Percentiles rank a stretch among this genome's conserved stretches.
These are phyloP conservation scores for Malus sieversii DNA, from an alignment of 306 rosid genomes.

Conservation along the genomic window DNA sequence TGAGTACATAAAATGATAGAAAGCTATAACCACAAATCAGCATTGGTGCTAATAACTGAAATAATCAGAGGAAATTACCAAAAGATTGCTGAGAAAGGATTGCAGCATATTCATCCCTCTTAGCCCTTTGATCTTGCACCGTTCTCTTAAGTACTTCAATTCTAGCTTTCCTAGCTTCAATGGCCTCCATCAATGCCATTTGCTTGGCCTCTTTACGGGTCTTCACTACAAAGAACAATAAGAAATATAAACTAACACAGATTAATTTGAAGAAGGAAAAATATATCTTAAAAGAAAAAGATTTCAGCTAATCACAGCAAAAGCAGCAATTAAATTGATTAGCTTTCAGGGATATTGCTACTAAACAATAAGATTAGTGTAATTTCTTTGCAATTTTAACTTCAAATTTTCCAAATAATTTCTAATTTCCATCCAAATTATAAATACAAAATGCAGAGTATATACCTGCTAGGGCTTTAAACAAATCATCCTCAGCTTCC, in stretches of 20 bases:
- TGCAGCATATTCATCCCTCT: constrained; percentile 42
- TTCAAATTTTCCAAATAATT: neutral
- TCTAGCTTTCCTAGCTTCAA: constrained; percentile 51
- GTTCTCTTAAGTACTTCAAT: constrained; percentile 37
- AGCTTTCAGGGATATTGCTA: neutral
- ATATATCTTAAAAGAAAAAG: neutral
- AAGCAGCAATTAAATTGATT: neutral
- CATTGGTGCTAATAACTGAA: neutral
- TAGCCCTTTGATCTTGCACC: constrained; percentile 37
- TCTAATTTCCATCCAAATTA: neutral
- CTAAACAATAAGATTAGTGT: neutral
- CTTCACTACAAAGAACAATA: constrained; percentile 39
- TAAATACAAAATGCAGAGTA: neutral
- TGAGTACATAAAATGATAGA: neutral
- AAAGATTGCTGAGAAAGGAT: constrained; percentile 41
- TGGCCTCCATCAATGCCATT: constrained; percentile 54
- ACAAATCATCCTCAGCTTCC: constrained; percentile 76
- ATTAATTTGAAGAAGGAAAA: neutral
- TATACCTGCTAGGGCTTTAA: constrained; percentile 69
- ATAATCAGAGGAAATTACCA: constrained; percentile 26
- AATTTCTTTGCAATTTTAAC: neutral
- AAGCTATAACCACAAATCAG: neutral
- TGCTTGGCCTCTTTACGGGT: constrained; percentile 76
- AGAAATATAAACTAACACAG: neutral
- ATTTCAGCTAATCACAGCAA: neutral